Conservation (phyloP, 2,329 filamentous ascomycete genomes). For the Penicillium sclerotiorum region DNA sequence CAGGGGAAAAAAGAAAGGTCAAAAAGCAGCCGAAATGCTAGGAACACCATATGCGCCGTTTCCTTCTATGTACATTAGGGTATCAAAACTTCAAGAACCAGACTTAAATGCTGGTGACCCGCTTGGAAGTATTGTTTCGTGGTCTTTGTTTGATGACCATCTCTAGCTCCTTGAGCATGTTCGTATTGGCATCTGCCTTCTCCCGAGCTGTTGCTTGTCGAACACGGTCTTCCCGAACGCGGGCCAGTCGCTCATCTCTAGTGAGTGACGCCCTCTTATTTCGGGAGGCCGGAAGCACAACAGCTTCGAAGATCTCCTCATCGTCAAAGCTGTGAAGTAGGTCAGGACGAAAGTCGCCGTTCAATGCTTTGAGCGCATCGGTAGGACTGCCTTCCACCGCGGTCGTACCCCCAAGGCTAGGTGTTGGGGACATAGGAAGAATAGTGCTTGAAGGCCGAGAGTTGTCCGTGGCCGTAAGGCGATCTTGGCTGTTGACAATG, state of each 20-base stretch:
- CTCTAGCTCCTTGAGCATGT: conserved; percentile 91
- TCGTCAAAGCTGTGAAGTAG: conserved; percentile 49
- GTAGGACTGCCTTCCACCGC: conserved; percentile 61
- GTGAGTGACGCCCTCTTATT: conserved; percentile 71
- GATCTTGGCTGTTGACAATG: conserved; percentile 77
- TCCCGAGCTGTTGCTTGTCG: conserved; percentile 72
- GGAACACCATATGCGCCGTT: conserved; percentile 36
- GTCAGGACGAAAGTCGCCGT: conserved; percentile 61
- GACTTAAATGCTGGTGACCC: conserved; percentile 48
- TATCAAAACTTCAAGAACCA: conserved; percentile 32
- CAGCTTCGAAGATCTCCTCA: conserved; percentile 86
- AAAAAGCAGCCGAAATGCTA: conserved; percentile 9
- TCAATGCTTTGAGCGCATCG: conserved; percentile 77
- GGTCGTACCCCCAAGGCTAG: conserved; percentile 49
- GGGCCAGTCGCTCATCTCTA: conserved; percentile 82
- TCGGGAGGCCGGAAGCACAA: conserved; percentile 67
- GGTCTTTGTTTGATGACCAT: conserved; percentile 73
- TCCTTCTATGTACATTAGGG: conserved; percentile 37
- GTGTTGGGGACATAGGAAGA: conserved; percentile 48
- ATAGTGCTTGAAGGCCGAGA: conserved; percentile 55
- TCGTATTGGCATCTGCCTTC: conserved; percentile 76
- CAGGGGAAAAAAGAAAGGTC: conserved; percentile 9
- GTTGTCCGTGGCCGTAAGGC: conserved; percentile 68
- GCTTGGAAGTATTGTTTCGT: conserved; percentile 40
- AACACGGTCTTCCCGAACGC: conserved; percentile 84